A percentile compares a stretch with the other conserved stretches of the same genome.
phyloP scores from a whole-genome alignment of 371 early-diverging fungal genomes.

The Mycotypha africana region DNA sequence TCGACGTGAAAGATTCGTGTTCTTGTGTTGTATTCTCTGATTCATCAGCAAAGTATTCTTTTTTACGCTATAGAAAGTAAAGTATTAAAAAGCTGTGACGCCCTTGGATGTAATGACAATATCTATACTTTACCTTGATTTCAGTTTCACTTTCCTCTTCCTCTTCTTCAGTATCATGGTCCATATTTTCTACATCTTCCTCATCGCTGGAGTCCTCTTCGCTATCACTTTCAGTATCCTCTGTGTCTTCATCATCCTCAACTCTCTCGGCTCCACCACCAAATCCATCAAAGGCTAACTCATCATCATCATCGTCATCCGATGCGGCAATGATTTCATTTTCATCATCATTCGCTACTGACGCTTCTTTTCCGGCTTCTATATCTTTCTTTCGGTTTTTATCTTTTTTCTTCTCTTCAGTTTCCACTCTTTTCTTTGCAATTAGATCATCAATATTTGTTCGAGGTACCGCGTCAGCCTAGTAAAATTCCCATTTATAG shows the following conservation, averaged over 20 bases:
- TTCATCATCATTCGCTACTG: constrained; percentile 34
- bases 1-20: constrained; percentile 73
- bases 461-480: too few relatives aligned
- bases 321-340: too few relatives aligned
- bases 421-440: constrained; percentile 52
- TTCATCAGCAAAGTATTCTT: constrained; percentile 71
- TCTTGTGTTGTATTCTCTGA: constrained; percentile 42
- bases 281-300: constrained; percentile 50
- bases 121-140: constrained; percentile 10
- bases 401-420: constrained; percentile 35
- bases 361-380: constrained; percentile 20
- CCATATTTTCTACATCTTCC: constrained; percentile 24
- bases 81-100: background rate
- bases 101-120: too few relatives aligned
- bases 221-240: constrained; percentile 19
- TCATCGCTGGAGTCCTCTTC: constrained; percentile 24
- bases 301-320: constrained; percentile 44
- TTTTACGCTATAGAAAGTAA: constrained; percentile 52
- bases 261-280: constrained; percentile 49
- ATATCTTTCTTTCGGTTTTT: constrained; percentile 21
- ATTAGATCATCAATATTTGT: constrained; percentile 68
- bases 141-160: constrained; percentile 41
- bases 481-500: too few relatives aligned
- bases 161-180: constrained; percentile 23
- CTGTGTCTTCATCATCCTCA: constrained; percentile 34